Base-by-base conservation (phyloP, 176 grass and related monocot species). In the Saccharum spontaneum region DNA sequence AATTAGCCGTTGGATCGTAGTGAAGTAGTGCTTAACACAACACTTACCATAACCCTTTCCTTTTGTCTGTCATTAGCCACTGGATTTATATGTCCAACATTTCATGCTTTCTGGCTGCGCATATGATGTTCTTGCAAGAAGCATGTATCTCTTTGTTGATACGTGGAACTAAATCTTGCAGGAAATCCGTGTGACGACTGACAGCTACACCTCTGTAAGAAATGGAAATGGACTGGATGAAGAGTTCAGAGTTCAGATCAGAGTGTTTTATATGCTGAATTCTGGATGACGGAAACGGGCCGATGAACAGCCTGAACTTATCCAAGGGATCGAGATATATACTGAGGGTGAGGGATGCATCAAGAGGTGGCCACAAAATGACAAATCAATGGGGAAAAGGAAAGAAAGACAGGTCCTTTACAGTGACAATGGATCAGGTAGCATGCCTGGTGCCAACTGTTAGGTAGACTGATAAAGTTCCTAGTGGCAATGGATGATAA, bases 251-350 rank as follows among this genome's bases (percentile, higher is more conserved):
- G 15, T 28, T 50, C 23, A 28, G 70, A 46, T 22, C 3, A 59
- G 8, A 49, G 31, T 31, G 6, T 31, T 9, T 44, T 80, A 31
- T 30, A 23, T 15, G 62, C 50, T 68, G 17, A 48, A 68, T 49
- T 67, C 28, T 80, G 28, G 17, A 36, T 68, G 77, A 67, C 3
- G 40, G 12, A 46, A 77, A 82, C 18, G 37, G 69, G 62, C 33
- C 67, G 28, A 28, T 28, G 49, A 70, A 82, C 20, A 34, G 61
- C 49, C 75, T 62, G 63, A 70, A 62, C 72, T 82, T 87, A 77
- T 71, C 79, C 22, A 5, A 48, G 37, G 13, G 14, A 59, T 10
- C 0, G 7, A 67, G 9, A 61, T 37, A 28, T 73, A 15, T 28
- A 73, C 28, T 8, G 23, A 49, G 24, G 43, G 24, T 26, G 13